These are phyloP conservation scores for Furcasterigmium furcatum DNA, from an alignment of 2,329 filamentous ascomycete genomes.

Conservation along the genomic window DNA sequence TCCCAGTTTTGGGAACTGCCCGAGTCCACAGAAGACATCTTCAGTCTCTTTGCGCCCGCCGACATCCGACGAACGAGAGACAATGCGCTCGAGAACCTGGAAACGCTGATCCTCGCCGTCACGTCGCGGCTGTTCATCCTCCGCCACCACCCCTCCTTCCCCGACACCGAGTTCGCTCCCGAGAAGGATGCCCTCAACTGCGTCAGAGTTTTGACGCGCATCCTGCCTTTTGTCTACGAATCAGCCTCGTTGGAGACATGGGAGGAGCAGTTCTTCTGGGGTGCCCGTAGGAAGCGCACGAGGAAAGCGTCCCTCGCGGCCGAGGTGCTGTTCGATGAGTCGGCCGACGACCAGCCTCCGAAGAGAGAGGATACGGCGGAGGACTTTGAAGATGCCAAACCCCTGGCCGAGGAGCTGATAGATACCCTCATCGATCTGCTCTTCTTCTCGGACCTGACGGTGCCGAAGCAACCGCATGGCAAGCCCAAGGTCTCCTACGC, in stretches of 20 bases:
- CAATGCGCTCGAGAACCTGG: constrained; percentile 79
- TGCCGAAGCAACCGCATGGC: constrained; percentile 67
- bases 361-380: constrained; percentile 33
- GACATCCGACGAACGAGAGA: constrained; percentile 89
- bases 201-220: constrained; percentile 81
- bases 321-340: constrained; percentile 84
- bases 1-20: constrained; percentile 92
- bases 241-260: constrained; percentile 76
- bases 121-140: constrained; percentile 80
- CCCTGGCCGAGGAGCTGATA: constrained; percentile 87
- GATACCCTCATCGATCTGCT: constrained; percentile 85
- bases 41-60: constrained; percentile 87
- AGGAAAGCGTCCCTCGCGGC: constrained; percentile 62
- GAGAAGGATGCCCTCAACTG: constrained; percentile 93
- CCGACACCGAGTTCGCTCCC: constrained; percentile 78
- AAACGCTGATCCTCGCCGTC: constrained; percentile 81
- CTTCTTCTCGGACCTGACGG: constrained; percentile 87
- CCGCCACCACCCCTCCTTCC: constrained; percentile 87
- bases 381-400: constrained; percentile 79
- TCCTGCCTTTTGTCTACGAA: constrained; percentile 91
- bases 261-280: constrained; percentile 96
- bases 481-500: constrained; percentile 84
- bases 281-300: constrained; percentile 66
- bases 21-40: constrained; percentile 92
- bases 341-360: constrained; percentile 28